These are phyloP conservation scores for Recurvomyces mirabilis DNA, from an alignment of 495 filamentous ascomycete species.

Conservation along the genomic window DNA sequence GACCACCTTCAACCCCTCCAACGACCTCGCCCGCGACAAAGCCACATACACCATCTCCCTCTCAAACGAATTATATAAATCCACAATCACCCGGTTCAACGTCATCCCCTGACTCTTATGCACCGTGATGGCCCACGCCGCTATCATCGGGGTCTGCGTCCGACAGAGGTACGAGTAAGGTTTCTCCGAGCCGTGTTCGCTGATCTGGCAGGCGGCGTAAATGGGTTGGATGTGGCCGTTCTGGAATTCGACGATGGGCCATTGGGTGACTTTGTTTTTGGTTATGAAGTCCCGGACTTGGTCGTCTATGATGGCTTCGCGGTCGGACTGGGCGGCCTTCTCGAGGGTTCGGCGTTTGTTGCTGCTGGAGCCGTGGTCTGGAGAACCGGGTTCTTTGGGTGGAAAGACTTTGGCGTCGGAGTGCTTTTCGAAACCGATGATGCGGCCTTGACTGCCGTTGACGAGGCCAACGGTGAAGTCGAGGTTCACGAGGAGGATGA, in stretches of 20 bases:
- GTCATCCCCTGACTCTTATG: constrained; percentile 40
- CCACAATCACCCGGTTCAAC: constrained; percentile 33
- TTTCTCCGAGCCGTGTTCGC: constrained; percentile 35
- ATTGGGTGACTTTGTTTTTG: neutral
- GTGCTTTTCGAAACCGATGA: constrained; percentile 32
- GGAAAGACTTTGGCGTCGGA: constrained; percentile 16
- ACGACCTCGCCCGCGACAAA: constrained; percentile 1
- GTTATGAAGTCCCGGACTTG: constrained; percentile 1
- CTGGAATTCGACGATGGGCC: constrained; percentile 32
- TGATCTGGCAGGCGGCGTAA: constrained; percentile 38
- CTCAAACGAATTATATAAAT: constrained; percentile 30
- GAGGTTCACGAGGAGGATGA: constrained; percentile 39
- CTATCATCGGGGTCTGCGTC: constrained; percentile 36
- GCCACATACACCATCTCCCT: constrained; percentile 10
- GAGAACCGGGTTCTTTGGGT: neutral
- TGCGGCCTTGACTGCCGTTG: constrained; percentile 41
- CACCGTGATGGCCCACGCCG: constrained; percentile 38
- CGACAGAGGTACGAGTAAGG: constrained; percentile 25
- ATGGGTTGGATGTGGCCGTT: constrained; percentile 29
- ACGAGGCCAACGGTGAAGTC: constrained; percentile 30
- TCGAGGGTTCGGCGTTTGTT: too few relatives aligned
- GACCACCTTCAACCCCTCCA: constrained; percentile 8
- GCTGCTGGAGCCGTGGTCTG: neutral
- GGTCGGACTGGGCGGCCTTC: neutral
- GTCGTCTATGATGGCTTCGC: constrained; percentile 8